Evolutionary conservation across 139 green algal species (phyloP), one percentile per base, ranked within the genome.

Genomic region (Haematococcus sp.): DNA sequence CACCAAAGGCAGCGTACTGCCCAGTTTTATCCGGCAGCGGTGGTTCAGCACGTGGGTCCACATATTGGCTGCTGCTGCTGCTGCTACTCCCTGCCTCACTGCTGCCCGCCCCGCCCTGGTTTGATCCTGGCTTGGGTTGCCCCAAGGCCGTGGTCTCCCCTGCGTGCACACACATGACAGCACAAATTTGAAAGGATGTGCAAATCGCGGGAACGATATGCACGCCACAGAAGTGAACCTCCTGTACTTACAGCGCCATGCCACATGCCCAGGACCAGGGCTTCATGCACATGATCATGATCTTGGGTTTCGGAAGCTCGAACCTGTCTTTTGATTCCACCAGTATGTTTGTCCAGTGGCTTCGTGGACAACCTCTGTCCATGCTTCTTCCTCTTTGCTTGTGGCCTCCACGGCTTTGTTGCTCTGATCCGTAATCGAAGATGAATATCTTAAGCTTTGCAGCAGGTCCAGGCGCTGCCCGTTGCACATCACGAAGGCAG

Each of bases 261-360:
- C n/a, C n/a, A n/a, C n/a, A n/a, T n/a, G n/a, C n/a, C n/a, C n/a
- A n/a, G n/a, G n/a, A n/a, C n/a, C n/a, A n/a, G n/a, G n/a, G n/a
- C n/a, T 49, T 7, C 40, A 49, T 49, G 40, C 40, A 49, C 40
- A 49, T 11, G 7, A 49, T 52, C 5, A 67, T 43, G 25, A 27
- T 27, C 59, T 20, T 66, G 9, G 9, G 28, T n/a, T 27, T 20
- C 59, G 59, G 5, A 20, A 34, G 5, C n/a, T 23, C 56, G n/a
- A 49, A 77, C 72, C 71, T 20, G 66, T 79, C 2, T 56, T 32
- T 40, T 84, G 73, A 54, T 84, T 84, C 78, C 78, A 84, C 34
- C 77, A 84, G 55, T 84, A 84, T 1, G 75, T 25, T 11, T 74
- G 35, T 7, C 78, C 78, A 4, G 73, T 68, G 0, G 52, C 13